A percentile compares a stretch with the other conserved stretches of the same genome.
Evolutionary conservation across 2,329 filamentous ascomycete species (phyloP).

Genomic region (Sordariomycetes sp.): DNA sequence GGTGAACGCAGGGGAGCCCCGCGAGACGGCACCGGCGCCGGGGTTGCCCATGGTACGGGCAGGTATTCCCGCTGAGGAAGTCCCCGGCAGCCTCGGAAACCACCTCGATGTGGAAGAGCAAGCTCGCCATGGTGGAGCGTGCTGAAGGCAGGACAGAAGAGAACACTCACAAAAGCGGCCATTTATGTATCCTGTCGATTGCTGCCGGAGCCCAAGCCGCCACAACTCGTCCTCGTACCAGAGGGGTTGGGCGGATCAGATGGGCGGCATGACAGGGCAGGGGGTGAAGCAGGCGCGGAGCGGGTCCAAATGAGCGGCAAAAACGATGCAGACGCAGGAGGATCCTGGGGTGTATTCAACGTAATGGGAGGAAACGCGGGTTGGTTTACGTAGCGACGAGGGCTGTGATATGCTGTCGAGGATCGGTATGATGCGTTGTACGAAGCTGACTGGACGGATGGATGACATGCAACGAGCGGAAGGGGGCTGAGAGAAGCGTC

Average conservation of each 20-base stretch:
- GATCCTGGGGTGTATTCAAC: not conserved
- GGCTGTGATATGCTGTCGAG: not conserved
- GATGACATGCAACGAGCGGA: not conserved
- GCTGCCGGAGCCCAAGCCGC: not conserved
- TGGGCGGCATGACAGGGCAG: not conserved
- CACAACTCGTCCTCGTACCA: not conserved
- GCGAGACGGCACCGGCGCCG: not conserved
- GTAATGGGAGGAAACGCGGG: not conserved
- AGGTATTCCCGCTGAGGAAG: not conserved
- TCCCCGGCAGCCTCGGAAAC: not conserved
- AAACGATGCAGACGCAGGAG: not conserved
- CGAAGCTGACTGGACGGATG: not conserved
- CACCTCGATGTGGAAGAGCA: not conserved
- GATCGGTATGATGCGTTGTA: not conserved
- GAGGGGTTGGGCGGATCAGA: not conserved
- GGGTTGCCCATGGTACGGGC: not conserved
- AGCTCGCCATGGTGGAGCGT: not conserved
- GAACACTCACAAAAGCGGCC: slow-evolving; percentile 5
- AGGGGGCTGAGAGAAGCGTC: not conserved
- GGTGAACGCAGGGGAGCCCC: slow-evolving; percentile 1
- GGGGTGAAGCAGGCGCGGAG: not conserved
- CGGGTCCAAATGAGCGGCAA: not conserved
- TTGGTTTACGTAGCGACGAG: not conserved
- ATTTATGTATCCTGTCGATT: not conserved
- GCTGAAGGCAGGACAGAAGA: not conserved